A percentile compares a stretch with the other conserved stretches of the same genome.
phyloP scores from a whole-genome alignment of 805 yeast genomes.

The Wickerhamomyces canadensis region DNA sequence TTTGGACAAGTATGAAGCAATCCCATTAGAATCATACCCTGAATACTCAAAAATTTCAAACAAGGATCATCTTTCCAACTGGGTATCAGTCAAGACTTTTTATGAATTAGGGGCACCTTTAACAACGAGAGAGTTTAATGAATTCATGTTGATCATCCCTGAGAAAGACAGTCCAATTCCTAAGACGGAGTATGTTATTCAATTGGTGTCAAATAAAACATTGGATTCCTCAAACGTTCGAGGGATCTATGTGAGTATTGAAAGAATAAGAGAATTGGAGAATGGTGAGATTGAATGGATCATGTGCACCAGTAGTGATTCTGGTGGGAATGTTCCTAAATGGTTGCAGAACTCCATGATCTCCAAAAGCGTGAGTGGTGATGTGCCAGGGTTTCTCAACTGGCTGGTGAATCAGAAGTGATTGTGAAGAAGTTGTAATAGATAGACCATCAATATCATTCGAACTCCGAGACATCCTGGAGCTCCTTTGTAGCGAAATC shows the following conservation, averaged over 20 bases:
- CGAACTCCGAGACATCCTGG: too few relatives aligned
- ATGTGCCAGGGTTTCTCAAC: constrained; percentile 32
- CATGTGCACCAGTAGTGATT: constrained; percentile 35
- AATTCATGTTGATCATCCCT: constrained; percentile 27
- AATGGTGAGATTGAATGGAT: constrained; percentile 26
- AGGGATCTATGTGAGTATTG: constrained; percentile 33
- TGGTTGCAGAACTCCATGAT: constrained; percentile 35
- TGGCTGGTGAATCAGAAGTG: constrained; percentile 18
- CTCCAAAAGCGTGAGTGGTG: constrained; percentile 32
- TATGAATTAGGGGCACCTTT: constrained; percentile 33
- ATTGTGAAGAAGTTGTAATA: too few relatives aligned
- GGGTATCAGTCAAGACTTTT: constrained; percentile 28
- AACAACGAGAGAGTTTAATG: constrained; percentile 32
- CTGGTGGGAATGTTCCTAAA: constrained; percentile 36
- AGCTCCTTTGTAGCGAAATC: too few relatives aligned
- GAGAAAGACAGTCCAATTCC: constrained; percentile 13
- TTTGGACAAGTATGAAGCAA: constrained; percentile 21
- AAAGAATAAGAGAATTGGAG: constrained; percentile 21
- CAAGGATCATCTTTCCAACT: constrained; percentile 11
- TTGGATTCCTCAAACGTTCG: constrained; percentile 22
- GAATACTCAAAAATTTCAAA: constrained; percentile 8
- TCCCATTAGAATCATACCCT: constrained; percentile 17
- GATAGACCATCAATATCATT: not conserved
- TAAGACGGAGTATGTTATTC: constrained; percentile 27
- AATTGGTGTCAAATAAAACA: constrained; percentile 25